These are phyloP conservation scores for Phytophthora ramorum DNA, from an alignment of 352 stramenopile genomes.

Conservation along the genomic window DNA sequence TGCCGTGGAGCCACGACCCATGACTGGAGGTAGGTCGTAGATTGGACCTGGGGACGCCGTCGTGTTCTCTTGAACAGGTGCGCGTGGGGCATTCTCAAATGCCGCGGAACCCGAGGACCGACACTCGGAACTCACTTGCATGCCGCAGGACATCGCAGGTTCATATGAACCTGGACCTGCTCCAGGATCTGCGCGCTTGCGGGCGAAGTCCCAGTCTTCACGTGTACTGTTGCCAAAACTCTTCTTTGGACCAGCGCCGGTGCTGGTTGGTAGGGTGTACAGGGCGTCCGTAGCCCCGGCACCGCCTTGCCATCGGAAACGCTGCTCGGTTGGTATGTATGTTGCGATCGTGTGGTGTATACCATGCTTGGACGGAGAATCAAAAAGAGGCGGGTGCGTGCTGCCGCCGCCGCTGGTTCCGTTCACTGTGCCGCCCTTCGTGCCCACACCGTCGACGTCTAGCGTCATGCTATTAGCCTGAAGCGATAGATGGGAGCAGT, in stretches of 20 bases:
- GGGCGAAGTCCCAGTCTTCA: constrained; percentile 78
- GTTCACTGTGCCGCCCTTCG: constrained; percentile 28
- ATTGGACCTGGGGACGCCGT: constrained; percentile 79
- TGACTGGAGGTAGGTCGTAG: constrained; percentile 67
- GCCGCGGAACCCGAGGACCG: constrained; percentile 55
- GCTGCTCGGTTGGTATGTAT: constrained; percentile 69
- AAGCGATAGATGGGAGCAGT: constrained; percentile 3
- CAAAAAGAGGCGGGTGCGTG: constrained; percentile 61
- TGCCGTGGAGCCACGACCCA: constrained; percentile 45
- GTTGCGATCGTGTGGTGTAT: constrained; percentile 74
- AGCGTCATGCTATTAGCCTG: constrained; percentile 21
- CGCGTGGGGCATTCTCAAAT: constrained; percentile 73
- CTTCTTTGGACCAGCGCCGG: constrained; percentile 64
- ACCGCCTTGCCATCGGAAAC: constrained; percentile 77
- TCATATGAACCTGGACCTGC: constrained; percentile 78
- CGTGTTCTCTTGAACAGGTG: constrained; percentile 51
- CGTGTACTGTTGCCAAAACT: constrained; percentile 82
- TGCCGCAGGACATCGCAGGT: constrained; percentile 56
- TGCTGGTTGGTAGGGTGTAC: constrained; percentile 72
- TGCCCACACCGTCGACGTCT: constrained; percentile 16
- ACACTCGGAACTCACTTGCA: constrained; percentile 61
- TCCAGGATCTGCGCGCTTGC: constrained; percentile 67
- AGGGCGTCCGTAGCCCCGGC: constrained; percentile 65
- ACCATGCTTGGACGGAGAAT: constrained; percentile 77
- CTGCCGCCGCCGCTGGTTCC: constrained; percentile 28